Evolutionary conservation across 2,329 filamentous ascomycete species (phyloP), one percentile per base, ranked within the genome.

Genomic region (Nemania sp.): DNA sequence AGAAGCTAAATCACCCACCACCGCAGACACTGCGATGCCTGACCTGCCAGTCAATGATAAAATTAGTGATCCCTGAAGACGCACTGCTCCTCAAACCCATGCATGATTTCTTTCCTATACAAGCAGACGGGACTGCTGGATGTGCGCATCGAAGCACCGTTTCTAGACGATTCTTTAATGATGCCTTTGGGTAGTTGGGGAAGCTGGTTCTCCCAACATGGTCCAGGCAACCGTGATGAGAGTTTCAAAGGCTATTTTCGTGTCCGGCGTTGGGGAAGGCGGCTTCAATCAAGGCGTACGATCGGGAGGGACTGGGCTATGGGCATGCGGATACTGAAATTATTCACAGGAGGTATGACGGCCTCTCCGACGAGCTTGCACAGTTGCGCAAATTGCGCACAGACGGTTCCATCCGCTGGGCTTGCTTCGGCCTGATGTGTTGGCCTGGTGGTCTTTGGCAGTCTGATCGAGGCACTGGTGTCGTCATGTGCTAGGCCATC

Each of bases 1-100:
- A 45, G 79, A 81, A 37, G 67, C 73, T 2, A 81, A 78, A 58
- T 71, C 75, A 5, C 72, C 73, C 3, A 71, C 70, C 5, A 66
- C 70, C n/a, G 60, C 73, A 1, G 73, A 78, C 18, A 72, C 71
- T 17, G 63, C 68, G 12, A 73, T 76, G 60, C 64, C 73, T 17
- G 77, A 79, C 39, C 70, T 73, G 6, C 70, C 74, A 10, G 60
- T 64, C 12, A 57, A 62, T 3, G 75, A 77, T 25, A 78, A 76
- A 62, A 57, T 51, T 21, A 42, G 56, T 0, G 71, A 75, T 32
- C 64, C 20, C 43, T 66, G 9, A 56, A 25, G 12, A 45, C 34
- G 17, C 40, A 32, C 12, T 48, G 1, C 20, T 25, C n/a, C 15
- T 53, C 39, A 21, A n/a, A 43, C 29, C 35, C 20, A 35, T 35